These are phyloP conservation scores for Cyclotella choctawhatcheeana DNA, from an alignment of 108 stramenopile species.

Conservation along the genomic window DNA sequence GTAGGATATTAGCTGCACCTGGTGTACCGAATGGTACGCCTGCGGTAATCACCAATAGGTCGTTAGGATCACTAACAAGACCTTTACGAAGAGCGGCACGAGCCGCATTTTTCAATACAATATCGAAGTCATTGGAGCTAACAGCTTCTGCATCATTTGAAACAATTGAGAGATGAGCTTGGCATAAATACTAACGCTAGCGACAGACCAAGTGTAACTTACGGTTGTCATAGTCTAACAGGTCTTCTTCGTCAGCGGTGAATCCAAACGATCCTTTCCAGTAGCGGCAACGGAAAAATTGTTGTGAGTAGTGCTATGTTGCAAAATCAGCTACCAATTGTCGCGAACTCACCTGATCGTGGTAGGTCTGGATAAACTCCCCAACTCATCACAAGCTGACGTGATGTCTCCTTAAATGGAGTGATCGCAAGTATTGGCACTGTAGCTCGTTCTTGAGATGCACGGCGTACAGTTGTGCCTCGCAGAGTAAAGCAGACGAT, in stretches of 20 bases:
- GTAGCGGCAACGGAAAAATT: neutral
- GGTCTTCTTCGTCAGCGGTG: conserved; percentile 70
- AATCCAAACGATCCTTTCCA: conserved; percentile 73
- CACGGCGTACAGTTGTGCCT: conserved; percentile 75
- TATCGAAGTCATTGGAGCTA: conserved; percentile 54
- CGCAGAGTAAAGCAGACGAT: conserved; percentile 82
- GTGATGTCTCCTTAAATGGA: conserved; percentile 73
- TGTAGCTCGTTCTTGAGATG: conserved; percentile 74
- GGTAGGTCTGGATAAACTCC: conserved; percentile 79
- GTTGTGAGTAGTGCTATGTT: neutral
- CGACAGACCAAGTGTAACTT: neutral
- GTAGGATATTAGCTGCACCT: conserved; percentile 91
- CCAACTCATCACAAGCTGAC: conserved; percentile 79
- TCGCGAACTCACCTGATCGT: conserved; percentile 22
- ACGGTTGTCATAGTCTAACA: conserved; percentile 54
- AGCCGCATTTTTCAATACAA: conserved; percentile 61
- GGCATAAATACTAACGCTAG: neutral
- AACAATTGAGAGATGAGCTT: neutral
- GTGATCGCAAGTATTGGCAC: conserved; percentile 85
- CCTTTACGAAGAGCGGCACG: conserved; percentile 69
- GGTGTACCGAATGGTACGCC: conserved; percentile 85
- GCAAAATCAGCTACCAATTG: neutral
- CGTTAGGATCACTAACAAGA: conserved; percentile 65
- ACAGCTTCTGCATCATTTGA: conserved; percentile 35
- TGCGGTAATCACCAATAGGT: conserved; percentile 83